Conservation (phyloP, 2,329 filamentous ascomycete species). For the Paecilomyces dactylethromorphus region DNA sequence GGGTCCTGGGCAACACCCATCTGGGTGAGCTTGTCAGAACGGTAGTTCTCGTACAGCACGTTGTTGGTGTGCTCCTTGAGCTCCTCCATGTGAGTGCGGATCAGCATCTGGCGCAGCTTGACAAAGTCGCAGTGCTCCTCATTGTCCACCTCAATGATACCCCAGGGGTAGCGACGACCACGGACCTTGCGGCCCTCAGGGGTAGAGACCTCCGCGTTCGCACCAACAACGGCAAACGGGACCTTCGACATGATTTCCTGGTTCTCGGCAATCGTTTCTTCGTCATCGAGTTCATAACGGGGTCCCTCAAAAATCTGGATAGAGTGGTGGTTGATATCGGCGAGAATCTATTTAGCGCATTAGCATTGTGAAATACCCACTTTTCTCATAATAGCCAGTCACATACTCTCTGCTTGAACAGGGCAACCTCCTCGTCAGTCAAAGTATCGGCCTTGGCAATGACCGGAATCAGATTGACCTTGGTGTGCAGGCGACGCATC, state of each 20-base stretch:
- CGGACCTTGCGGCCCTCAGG: slow-evolving; percentile 92
- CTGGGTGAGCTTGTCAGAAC: slow-evolving; percentile 95
- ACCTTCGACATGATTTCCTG: slow-evolving; percentile 99
- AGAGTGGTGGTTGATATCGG: slow-evolving; percentile 93
- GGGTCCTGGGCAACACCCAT: slow-evolving; percentile 99
- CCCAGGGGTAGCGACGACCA: slow-evolving; percentile 95
- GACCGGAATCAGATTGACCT: slow-evolving; percentile 99
- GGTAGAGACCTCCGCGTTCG: slow-evolving; percentile 87
- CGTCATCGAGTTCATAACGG: slow-evolving; percentile 96
- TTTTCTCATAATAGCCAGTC: background rate
- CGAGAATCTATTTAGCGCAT: slow-evolving; percentile 64
- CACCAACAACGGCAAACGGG: slow-evolving; percentile 94
- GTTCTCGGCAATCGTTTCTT: slow-evolving; percentile 99
- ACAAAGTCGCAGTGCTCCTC: slow-evolving; percentile 99
- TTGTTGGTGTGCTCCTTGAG: slow-evolving; percentile 99
- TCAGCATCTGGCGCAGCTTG: slow-evolving; percentile 99
- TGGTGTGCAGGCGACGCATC: slow-evolving; percentile 98
- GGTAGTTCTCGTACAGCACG: slow-evolving; percentile 97
- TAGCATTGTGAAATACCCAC: slow-evolving; percentile 12
- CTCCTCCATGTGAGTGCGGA: slow-evolving; percentile 99
- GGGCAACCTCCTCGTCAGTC: slow-evolving; percentile 89
- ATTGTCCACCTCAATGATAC: slow-evolving; percentile 97
- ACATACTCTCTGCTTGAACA: slow-evolving; percentile 93
- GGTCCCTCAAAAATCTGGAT: slow-evolving; percentile 99
- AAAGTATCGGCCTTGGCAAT: slow-evolving; percentile 98